A percentile compares a stretch with the other conserved stretches of the same genome.
Evolutionary conservation across 768 basidiomycete genomes (phyloP).

Genomic region (Baorangia bicolor): DNA sequence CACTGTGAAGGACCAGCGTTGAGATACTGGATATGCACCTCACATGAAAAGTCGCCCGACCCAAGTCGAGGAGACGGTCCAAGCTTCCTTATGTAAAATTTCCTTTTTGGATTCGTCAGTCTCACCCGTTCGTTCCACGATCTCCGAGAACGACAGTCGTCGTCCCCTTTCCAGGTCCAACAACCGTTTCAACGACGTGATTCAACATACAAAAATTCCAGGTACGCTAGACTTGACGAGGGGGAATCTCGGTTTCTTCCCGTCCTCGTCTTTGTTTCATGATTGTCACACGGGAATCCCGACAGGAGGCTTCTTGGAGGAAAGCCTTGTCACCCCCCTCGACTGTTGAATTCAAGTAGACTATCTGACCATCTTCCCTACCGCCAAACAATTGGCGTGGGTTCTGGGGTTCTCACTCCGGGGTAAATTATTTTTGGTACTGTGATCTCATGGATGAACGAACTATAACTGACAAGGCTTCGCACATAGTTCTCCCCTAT

Average conservation of each 20-base stretch:
- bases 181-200: not conserved
- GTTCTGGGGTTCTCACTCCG: not conserved
- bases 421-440: not conserved
- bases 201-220: too few species aligned
- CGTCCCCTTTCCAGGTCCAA: not conserved
- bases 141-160: not conserved
- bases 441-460: not conserved
- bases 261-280: not conserved
- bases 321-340: not conserved
- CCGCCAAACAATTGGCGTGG: not conserved
- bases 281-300: too few species aligned
- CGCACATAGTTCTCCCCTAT: not conserved
- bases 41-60: conserved; percentile 11
- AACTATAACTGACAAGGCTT: not conserved
- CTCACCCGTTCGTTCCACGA: not conserved
- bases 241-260: not conserved
- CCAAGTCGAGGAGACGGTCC: not conserved
- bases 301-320: not conserved
- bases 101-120: conserved; percentile 8
- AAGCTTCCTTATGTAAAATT: conserved; percentile 28
- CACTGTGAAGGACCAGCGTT: conserved; percentile 6
- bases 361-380: not conserved
- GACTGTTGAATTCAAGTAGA: not conserved
- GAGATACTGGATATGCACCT: conserved; percentile 9
- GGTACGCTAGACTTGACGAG: not conserved